phyloP scores from a whole-genome alignment of 208 protist genomes.

The Trypanosoma lewisi region DNA sequence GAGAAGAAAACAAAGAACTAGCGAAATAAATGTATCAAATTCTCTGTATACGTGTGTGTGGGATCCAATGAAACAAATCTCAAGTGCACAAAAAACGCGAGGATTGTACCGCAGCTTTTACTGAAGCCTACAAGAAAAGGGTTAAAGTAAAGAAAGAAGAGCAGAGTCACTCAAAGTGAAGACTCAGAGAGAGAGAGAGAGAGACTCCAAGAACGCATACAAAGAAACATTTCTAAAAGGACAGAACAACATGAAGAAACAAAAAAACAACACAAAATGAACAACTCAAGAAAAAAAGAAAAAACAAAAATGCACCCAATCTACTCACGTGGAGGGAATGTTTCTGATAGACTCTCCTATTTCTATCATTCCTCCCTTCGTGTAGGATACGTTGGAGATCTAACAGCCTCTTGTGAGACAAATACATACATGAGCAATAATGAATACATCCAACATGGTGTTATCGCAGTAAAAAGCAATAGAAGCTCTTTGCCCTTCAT shows the following conservation, averaged over 20 bases:
- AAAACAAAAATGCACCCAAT: no score
- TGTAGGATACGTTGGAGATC: background rate
- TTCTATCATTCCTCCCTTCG: background rate
- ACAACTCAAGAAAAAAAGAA: constrained; percentile 19
- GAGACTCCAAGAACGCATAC: background rate
- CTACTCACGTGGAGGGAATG: no score
- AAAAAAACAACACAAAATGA: constrained; percentile 21
- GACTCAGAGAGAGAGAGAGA: background rate
- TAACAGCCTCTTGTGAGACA: background rate
- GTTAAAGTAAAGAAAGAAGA: no score
- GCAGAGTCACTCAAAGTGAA: background rate
- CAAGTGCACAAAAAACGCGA: background rate
- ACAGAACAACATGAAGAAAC: constrained; percentile 1
- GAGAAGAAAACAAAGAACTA: background rate
- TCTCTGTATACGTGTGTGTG: background rate
- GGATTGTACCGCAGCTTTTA: no score
- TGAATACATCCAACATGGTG: background rate
- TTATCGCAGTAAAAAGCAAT: background rate
- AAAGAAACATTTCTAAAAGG: constrained; percentile 4
- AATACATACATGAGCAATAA: constrained; percentile 2
- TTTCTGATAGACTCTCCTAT: background rate
- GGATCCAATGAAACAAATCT: background rate
- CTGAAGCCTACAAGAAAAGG: no score
- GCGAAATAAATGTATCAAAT: background rate
- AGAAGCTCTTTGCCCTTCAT: background rate